A percentile compares a stretch with the other conserved stretches of the same genome.
Conservation (phyloP, 306 rosid genomes). For the Malus fusca region DNA sequence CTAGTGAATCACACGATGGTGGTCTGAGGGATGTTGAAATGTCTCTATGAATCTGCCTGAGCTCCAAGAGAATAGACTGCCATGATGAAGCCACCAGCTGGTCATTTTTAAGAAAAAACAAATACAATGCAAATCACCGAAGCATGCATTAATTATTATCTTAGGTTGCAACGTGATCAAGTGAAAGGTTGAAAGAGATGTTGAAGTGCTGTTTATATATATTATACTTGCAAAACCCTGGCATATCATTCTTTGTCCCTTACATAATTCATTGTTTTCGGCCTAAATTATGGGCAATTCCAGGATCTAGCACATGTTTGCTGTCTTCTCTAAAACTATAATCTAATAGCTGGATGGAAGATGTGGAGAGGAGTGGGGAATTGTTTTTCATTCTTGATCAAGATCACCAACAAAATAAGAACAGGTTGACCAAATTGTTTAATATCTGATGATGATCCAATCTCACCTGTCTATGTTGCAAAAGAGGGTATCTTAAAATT, state of each 20-base stretch:
- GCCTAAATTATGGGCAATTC: background rate
- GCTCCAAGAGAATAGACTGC: no score
- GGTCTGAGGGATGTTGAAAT: accelerated
- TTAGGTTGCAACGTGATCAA: no score
- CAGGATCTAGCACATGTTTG: background rate
- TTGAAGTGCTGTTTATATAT: no score
- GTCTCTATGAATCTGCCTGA: accelerated
- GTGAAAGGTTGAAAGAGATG: no score
- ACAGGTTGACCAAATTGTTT: background rate
- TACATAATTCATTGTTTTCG: background rate
- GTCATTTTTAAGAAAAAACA: no score
- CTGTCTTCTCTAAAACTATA: background rate
- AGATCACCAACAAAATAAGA: background rate
- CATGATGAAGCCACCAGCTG: accelerated
- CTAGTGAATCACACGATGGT: no score
- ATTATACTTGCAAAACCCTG: no score
- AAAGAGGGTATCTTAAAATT: background rate
- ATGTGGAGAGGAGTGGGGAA: background rate
- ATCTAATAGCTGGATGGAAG: background rate
- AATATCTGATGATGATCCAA: background rate
- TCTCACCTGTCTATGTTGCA: background rate
- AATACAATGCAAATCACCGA: no score
- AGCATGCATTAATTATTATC: no score
- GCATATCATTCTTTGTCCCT: background rate
- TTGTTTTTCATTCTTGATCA: background rate